Evolutionary conservation across 2,329 filamentous ascomycete genomes (phyloP).

Genomic region (Penicillium sp.): DNA sequence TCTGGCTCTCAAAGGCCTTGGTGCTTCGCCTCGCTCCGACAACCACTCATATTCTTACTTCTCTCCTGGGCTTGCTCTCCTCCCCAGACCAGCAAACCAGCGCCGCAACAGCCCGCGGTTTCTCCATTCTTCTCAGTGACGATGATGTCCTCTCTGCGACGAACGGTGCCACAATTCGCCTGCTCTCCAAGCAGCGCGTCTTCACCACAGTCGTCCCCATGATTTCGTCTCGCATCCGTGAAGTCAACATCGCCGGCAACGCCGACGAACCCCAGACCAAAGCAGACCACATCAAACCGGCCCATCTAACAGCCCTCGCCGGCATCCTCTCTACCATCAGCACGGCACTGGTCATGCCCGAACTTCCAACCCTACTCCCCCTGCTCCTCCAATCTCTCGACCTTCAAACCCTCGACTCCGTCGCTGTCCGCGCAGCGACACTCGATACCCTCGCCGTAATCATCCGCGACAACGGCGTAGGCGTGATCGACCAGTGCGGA

Average conservation of each 20-base stretch:
- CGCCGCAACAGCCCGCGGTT: slow-evolving; percentile 54
- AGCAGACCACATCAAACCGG: slow-evolving; percentile 50
- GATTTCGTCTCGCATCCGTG: slow-evolving; percentile 54
- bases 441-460: slow-evolving; percentile 59
- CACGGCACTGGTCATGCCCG: slow-evolving; percentile 58
- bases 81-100: slow-evolving; percentile 49
- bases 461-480: slow-evolving; percentile 55
- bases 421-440: slow-evolving; percentile 59
- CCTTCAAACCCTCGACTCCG: slow-evolving; percentile 45
- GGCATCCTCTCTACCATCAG: slow-evolving; percentile 61
- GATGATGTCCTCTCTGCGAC: slow-evolving; percentile 60
- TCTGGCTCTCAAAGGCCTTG: slow-evolving; percentile 62
- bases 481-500: slow-evolving; percentile 51
- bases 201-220: slow-evolving; percentile 60
- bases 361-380: slow-evolving; percentile 57
- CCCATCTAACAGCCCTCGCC: slow-evolving; percentile 63
- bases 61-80: slow-evolving; percentile 47
- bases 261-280: slow-evolving; percentile 29
- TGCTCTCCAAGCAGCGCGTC: slow-evolving; percentile 62
- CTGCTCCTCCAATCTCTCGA: slow-evolving; percentile 64
- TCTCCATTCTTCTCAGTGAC: slow-evolving; percentile 58
- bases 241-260: slow-evolving; percentile 33
- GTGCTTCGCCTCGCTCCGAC: slow-evolving; percentile 53
- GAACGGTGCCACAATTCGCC: slow-evolving; percentile 61
- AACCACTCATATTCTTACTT: slow-evolving; percentile 52